phyloP scores from a whole-genome alignment of 257 asterid species.

The Lycium ferocissimum region DNA sequence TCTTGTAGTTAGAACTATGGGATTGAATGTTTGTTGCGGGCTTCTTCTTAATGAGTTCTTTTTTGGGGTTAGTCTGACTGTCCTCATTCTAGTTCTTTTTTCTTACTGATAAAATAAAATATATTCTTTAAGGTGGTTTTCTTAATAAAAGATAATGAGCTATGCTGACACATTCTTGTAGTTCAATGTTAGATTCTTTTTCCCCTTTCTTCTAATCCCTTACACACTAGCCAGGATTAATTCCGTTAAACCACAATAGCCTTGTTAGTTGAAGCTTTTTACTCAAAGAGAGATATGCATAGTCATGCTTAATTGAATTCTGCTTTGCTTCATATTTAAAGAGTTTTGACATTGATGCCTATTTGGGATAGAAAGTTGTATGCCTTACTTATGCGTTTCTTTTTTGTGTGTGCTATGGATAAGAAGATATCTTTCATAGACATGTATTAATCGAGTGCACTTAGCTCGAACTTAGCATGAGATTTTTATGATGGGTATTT shows the following conservation, averaged over 20 bases:
- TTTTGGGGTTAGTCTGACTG: too few species aligned
- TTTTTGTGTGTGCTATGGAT: not conserved
- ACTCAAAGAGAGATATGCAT: not conserved
- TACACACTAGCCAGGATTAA: not conserved
- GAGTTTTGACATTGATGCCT: not conserved
- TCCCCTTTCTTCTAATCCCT: not conserved
- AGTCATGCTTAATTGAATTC: not conserved
- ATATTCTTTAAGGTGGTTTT: not conserved
- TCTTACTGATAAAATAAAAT: not conserved
- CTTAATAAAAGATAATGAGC: not conserved
- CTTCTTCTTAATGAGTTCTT: not conserved
- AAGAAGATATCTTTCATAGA: not conserved
- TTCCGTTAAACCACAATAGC: constrained; percentile 1
- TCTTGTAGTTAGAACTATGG: not conserved
- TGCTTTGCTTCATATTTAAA: not conserved
- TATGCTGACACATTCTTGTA: not conserved
- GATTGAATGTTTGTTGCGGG: not conserved
- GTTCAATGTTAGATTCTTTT: not conserved
- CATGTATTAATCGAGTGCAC: not conserved
- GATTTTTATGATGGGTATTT: not conserved
- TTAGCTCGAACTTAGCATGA: not conserved
- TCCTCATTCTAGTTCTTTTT: not conserved
- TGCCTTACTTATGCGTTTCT: not conserved
- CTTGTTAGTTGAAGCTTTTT: not conserved
- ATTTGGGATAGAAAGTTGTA: not conserved